A percentile compares a stretch with the other conserved stretches of the same genome.
These are phyloP conservation scores for Sicyos edulis DNA, from an alignment of 306 rosid species.

Conservation along the genomic window DNA sequence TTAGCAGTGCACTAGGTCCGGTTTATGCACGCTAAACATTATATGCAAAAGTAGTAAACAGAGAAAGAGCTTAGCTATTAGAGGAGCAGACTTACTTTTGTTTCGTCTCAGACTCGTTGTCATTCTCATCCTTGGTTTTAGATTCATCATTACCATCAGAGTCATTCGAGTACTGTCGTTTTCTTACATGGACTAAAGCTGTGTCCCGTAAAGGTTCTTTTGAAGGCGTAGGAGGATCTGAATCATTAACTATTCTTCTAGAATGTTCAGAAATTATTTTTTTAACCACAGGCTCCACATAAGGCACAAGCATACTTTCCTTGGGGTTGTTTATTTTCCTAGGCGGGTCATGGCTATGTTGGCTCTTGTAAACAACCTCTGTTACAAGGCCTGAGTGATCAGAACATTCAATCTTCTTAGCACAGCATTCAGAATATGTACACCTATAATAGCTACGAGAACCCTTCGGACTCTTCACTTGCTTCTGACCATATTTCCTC, in stretches of 20 bases:
- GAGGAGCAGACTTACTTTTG: slow-evolving; percentile 50
- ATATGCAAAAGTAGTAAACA: not conserved
- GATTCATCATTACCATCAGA: slow-evolving; percentile 42
- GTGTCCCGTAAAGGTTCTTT: slow-evolving; percentile 47
- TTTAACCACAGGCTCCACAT: slow-evolving; percentile 39
- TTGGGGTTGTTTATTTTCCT: slow-evolving; percentile 40
- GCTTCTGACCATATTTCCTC: slow-evolving; percentile 99
- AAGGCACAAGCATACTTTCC: slow-evolving; percentile 40
- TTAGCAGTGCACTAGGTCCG: not conserved
- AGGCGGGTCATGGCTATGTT: slow-evolving; percentile 79
- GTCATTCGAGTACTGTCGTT: slow-evolving; percentile 40
- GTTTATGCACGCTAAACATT: not conserved
- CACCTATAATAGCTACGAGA: slow-evolving; percentile 92
- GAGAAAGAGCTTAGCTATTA: slow-evolving; percentile 15
- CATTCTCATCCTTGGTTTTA: slow-evolving; percentile 55
- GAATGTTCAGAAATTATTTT: slow-evolving; percentile 37
- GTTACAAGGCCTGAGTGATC: slow-evolving; percentile 52
- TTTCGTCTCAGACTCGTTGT: slow-evolving; percentile 50
- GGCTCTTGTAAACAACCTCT: slow-evolving; percentile 70
- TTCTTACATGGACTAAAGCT: slow-evolving; percentile 40
- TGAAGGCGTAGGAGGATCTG: slow-evolving; percentile 48
- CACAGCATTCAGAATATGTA: slow-evolving; percentile 59
- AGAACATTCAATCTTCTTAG: slow-evolving; percentile 83
- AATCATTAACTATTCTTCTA: slow-evolving; percentile 32
- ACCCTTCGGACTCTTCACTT: slow-evolving; percentile 92